These are phyloP conservation scores for Cercospora brassicicola DNA, from an alignment of 2,329 filamentous ascomycete genomes.

Conservation along the genomic window DNA sequence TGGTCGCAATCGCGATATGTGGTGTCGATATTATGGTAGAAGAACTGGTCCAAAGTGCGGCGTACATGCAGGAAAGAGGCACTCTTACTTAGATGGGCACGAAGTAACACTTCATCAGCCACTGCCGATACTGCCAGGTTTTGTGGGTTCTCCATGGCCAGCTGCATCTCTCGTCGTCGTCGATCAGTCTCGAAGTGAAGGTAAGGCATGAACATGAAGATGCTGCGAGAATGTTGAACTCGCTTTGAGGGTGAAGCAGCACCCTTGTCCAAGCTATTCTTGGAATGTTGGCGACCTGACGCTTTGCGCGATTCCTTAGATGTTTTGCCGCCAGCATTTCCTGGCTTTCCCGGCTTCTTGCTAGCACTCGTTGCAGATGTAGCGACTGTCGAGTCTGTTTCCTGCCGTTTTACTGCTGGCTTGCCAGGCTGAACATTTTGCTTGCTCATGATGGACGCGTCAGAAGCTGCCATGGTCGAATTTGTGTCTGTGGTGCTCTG, in stretches of 20 bases:
- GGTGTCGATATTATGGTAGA: slow-evolving; percentile 65
- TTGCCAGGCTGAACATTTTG: slow-evolving; percentile 12
- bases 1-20: slow-evolving; percentile 61
- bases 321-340: background rate
- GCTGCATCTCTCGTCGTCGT: slow-evolving; percentile 52
- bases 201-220: slow-evolving; percentile 62
- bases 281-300: slow-evolving; percentile 11
- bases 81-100: slow-evolving; percentile 27
- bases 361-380: slow-evolving; percentile 13
- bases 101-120: slow-evolving; percentile 43
- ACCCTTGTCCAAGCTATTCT: slow-evolving; percentile 13
- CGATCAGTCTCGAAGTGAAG: slow-evolving; percentile 64
- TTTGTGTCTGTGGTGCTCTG: slow-evolving; percentile 15
- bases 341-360: slow-evolving; percentile 4
- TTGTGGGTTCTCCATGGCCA: slow-evolving; percentile 47
- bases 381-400: slow-evolving; percentile 24
- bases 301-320: slow-evolving; percentile 11
- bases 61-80: slow-evolving; percentile 54
- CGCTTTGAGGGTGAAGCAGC: slow-evolving; percentile 2
- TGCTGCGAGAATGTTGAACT: slow-evolving; percentile 31
- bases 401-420: slow-evolving; percentile 19
- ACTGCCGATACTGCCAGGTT: slow-evolving; percentile 17
- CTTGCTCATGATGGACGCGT: slow-evolving; percentile 8
- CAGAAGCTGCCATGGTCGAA: slow-evolving; percentile 15
- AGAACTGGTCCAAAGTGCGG: slow-evolving; percentile 65